Conservation (phyloP, 1,284 basidiomycete species). For the Puccinia horiana region DNA sequence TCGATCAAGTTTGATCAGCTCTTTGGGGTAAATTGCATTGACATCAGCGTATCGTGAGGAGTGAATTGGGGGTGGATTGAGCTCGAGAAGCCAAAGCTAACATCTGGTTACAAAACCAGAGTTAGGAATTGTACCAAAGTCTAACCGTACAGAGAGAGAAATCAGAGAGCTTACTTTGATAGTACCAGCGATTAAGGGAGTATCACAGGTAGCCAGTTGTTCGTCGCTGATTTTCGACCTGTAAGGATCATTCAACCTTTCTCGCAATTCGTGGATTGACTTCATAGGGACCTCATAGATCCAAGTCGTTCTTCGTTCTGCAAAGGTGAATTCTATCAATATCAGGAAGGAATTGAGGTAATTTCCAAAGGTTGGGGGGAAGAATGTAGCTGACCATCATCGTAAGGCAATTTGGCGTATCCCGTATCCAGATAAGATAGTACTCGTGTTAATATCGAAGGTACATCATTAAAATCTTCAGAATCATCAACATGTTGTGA, state of each 20-base stretch:
- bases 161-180: slow-evolving; percentile 30
- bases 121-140: not conserved
- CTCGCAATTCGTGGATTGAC: slow-evolving; percentile 32
- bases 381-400: slow-evolving; percentile 23
- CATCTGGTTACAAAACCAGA: not conserved
- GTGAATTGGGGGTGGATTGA: slow-evolving; percentile 41
- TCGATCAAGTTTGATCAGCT: slow-evolving; percentile 20
- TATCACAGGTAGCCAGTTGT: slow-evolving; percentile 8
- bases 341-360: not conserved
- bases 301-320: slow-evolving; percentile 42
- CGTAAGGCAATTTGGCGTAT: slow-evolving; percentile 1
- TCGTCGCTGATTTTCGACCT: slow-evolving; percentile 11
- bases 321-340: not conserved
- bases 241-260: slow-evolving; percentile 29
- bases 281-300: slow-evolving; percentile 43
- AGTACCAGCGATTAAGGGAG: slow-evolving; percentile 30
- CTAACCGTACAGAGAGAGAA: not conserved
- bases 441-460: slow-evolving; percentile 15
- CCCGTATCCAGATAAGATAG: slow-evolving; percentile 5
- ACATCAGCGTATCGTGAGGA: slow-evolving; percentile 44
- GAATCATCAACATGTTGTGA: slow-evolving; percentile 25
- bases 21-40: slow-evolving; percentile 41
- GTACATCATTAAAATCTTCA: slow-evolving; percentile 13
- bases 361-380: not conserved
- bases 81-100: slow-evolving; percentile 44